Evolutionary conservation across 495 filamentous ascomycete species (phyloP).

Genomic region (Ramalina intermedia): DNA sequence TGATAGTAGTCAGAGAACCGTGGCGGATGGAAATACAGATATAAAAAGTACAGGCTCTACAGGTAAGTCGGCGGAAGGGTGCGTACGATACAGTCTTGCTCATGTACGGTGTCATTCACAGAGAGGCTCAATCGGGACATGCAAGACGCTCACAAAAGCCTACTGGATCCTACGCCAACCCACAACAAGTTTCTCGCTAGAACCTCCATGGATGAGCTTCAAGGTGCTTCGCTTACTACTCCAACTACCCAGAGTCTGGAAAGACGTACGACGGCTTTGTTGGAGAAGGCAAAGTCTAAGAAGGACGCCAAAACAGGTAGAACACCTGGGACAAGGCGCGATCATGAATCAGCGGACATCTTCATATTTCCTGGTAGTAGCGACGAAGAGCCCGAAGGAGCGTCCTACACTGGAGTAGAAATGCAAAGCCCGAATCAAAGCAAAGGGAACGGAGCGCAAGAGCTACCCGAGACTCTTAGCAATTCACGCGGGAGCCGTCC

Average conservation of each 20-base stretch:
- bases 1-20: neutral
- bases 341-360: neutral
- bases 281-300: conserved; percentile 1
- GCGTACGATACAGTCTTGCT: neutral
- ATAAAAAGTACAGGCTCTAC: conserved; percentile 12
- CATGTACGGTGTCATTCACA: neutral
- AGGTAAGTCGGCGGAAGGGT: neutral
- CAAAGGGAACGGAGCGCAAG: neutral
- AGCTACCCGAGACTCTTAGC: neutral
- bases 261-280: conserved; percentile 5
- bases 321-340: neutral
- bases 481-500: neutral
- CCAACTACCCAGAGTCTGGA: neutral
- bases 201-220: neutral
- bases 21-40: neutral
- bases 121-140: conserved; percentile 14
- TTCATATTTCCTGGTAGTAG: conserved; percentile 6
- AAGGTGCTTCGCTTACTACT: neutral
- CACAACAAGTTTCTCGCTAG: neutral
- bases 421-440: neutral
- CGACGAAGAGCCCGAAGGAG: conserved; percentile 2
- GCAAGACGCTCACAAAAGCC: conserved; percentile 7
- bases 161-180: conserved; percentile 12
- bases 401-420: neutral
- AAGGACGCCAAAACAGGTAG: conserved; percentile 7